Percentiles rank a stretch among this genome's conserved stretches.
Conservation (phyloP, 768 basidiomycete genomes). For the Rhodocollybia butyracea region DNA sequence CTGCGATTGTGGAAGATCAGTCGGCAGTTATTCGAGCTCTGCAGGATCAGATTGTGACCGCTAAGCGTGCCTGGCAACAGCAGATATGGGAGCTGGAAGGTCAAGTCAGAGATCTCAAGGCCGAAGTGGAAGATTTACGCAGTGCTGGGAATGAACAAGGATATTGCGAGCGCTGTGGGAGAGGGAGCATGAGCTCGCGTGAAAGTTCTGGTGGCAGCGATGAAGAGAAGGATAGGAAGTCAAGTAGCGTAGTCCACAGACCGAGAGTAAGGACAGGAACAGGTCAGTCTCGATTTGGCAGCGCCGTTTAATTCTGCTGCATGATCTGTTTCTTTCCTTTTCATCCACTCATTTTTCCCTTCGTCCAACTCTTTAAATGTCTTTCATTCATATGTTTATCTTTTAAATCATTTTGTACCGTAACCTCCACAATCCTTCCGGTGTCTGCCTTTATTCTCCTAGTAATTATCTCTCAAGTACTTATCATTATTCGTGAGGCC, state of each 20-base stretch:
- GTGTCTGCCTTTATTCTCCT: background rate
- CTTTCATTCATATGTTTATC: background rate
- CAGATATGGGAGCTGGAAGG: conserved; percentile 75
- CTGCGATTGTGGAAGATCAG: conserved; percentile 35
- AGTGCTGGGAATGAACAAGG: conserved; percentile 24
- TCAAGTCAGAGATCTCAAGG: conserved; percentile 67
- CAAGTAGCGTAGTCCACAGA: conserved; percentile 50
- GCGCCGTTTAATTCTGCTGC: conserved; percentile 33
- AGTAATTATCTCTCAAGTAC: conserved; percentile 4
- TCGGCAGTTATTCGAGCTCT: conserved; percentile 45
- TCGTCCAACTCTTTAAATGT: background rate
- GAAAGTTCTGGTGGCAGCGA: conserved; percentile 1
- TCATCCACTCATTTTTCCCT: background rate
- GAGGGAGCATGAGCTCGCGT: background rate
- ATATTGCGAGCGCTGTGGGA: conserved; percentile 61
- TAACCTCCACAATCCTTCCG: conserved; percentile 1
- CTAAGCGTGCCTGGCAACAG: conserved; percentile 66
- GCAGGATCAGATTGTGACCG: conserved; percentile 56
- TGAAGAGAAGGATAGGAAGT: conserved; percentile 24
- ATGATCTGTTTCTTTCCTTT: conserved; percentile 14
- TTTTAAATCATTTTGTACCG: background rate
- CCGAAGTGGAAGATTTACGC: conserved; percentile 60
- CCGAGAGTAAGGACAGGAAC: conserved; percentile 68
- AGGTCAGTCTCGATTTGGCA: conserved; percentile 55
- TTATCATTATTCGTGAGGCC: conserved; percentile 8